phyloP scores from a whole-genome alignment of 176 grass and related monocot genomes.

The Aegilops sharonensis region DNA sequence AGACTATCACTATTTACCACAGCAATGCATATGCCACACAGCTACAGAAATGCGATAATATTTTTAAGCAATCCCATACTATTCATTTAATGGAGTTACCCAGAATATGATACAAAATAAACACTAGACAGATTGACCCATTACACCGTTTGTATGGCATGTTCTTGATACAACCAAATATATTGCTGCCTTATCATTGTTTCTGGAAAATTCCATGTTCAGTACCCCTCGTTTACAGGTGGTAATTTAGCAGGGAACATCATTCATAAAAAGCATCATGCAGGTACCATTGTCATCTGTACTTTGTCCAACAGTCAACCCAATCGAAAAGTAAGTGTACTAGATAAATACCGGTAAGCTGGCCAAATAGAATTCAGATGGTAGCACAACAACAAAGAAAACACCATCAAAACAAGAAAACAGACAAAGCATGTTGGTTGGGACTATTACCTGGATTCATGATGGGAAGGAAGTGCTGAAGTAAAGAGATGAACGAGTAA shows the following conservation, averaged over 20 bases:
- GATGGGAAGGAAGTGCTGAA: constrained; percentile 90
- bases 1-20: neutral
- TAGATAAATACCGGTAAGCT: neutral
- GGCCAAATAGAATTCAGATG: neutral
- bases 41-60: neutral
- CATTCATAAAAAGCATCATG: neutral
- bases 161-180: neutral
- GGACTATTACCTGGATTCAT: constrained; percentile 82
- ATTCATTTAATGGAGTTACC: neutral
- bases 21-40: neutral
- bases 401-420: neutral
- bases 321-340: neutral
- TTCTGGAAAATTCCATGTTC: neutral
- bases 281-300: neutral
- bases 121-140: neutral
- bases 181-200: neutral
- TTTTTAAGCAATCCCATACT: neutral
- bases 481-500: constrained; percentile 87
- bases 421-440: neutral
- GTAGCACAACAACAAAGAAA: neutral
- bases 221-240: neutral
- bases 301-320: neutral
- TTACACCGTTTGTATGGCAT: neutral
- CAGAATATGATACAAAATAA: neutral
- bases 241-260: neutral